These are phyloP conservation scores for Sporopachydermia lactativora DNA, from an alignment of 805 yeast genomes.

Conservation along the genomic window DNA sequence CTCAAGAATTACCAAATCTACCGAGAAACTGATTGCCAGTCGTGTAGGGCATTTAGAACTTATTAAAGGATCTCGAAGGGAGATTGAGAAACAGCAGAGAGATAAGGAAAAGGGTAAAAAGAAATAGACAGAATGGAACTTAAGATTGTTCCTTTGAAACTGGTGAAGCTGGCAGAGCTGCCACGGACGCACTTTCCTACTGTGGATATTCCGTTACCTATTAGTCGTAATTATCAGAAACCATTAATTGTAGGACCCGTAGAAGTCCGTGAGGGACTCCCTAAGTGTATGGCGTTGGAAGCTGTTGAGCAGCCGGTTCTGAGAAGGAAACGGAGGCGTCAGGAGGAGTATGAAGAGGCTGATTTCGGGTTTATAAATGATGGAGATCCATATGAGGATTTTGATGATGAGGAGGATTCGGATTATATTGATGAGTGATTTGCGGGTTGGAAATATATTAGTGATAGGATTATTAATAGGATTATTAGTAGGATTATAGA, in stretches of 20 bases:
- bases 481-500: no score
- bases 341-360: constrained; percentile 1
- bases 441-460: no score
- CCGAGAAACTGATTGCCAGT: constrained; percentile 78
- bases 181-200: no score
- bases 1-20: constrained; percentile 38
- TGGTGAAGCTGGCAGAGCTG: no score
- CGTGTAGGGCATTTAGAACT: constrained; percentile 91
- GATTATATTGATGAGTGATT: background rate
- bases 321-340: background rate
- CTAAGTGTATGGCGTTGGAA: background rate
- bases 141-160: background rate
- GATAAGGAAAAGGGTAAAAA: constrained; percentile 18
- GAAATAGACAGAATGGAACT: constrained; percentile 6
- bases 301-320: background rate
- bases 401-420: background rate
- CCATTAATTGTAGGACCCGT: no score
- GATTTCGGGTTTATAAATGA: background rate
- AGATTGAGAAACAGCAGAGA: constrained; percentile 51
- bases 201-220: no score
- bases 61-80: constrained; percentile 80
- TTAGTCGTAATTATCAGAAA: no score
- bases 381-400: background rate
- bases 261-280: no score
- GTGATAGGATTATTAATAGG: no score